Evolutionary conservation across 192 early-diverging fungal species (phyloP).

Genomic region (Coemansia sp.): DNA sequence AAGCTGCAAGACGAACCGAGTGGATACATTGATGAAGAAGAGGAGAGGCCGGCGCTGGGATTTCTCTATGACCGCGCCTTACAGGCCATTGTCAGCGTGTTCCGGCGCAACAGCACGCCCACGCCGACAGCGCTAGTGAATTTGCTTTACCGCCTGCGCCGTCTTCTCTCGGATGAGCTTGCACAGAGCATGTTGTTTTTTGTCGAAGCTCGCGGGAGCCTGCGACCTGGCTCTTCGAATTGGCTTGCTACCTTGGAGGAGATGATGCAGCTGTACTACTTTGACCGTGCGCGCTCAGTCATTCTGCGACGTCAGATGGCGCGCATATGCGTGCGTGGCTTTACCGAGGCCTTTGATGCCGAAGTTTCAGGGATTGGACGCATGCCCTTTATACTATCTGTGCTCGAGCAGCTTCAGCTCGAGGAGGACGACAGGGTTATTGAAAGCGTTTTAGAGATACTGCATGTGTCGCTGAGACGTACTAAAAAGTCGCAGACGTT

Average conservation of each 20-base stretch:
- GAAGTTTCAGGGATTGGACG: constrained; percentile 7
- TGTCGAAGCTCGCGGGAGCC: constrained; percentile 25
- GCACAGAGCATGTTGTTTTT: constrained; percentile 38
- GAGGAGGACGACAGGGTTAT: constrained; percentile 40
- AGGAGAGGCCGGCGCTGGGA: constrained; percentile 11
- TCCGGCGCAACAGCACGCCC: constrained; percentile 13
- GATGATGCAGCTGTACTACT: constrained; percentile 52
- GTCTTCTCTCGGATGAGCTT: constrained; percentile 39
- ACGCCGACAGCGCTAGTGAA: constrained; percentile 18
- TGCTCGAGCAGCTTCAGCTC: constrained; percentile 38
- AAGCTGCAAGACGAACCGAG: constrained; percentile 9
- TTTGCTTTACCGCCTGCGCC: constrained; percentile 36
- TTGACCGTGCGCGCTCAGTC: constrained; percentile 42
- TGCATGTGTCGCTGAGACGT: constrained; percentile 19
- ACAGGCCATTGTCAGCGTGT: constrained; percentile 26
- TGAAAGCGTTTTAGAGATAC: constrained; percentile 26
- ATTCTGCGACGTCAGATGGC: constrained; percentile 35
- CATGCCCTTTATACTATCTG: constrained; percentile 32
- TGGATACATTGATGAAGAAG: constrained; percentile 10
- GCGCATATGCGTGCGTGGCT: constrained; percentile 20
- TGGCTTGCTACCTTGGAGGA: constrained; percentile 29
- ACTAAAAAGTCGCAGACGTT: constrained; percentile 19
- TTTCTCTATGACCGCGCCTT: constrained; percentile 38
- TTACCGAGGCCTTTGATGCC: constrained; percentile 14
- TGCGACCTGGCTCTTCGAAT: constrained; percentile 29